phyloP scores from a whole-genome alignment of 176 grass and related monocot genomes.

The Phoenix roebelenii region DNA sequence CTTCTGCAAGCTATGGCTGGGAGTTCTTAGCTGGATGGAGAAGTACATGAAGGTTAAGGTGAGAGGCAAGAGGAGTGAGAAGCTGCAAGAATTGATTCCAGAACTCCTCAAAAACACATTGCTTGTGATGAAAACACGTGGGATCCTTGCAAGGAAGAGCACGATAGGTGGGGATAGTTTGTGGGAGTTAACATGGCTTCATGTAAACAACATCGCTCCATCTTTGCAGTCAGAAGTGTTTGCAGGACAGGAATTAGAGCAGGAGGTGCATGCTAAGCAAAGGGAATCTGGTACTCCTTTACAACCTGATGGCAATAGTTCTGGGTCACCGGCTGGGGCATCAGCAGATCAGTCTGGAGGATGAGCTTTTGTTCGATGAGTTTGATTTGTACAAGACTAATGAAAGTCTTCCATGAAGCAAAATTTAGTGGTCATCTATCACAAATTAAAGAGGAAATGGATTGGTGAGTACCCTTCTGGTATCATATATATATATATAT shows the following conservation, averaged over 20 bases:
- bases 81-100: constrained; percentile 84
- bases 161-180: constrained; percentile 40
- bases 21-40: constrained; percentile 73
- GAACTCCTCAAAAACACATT: constrained; percentile 90
- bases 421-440: no score
- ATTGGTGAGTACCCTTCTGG: no score
- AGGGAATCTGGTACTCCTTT: background rate
- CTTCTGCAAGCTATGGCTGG: constrained; percentile 76
- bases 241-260: constrained; percentile 32
- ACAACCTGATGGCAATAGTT: constrained; percentile 8
- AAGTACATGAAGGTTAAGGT: constrained; percentile 74
- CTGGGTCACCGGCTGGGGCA: background rate
- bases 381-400: no score
- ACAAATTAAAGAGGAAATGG: no score
- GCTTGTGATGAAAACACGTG: constrained; percentile 80
- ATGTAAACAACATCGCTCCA: constrained; percentile 59
- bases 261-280: no score
- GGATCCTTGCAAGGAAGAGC: constrained; percentile 39
- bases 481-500: no score
- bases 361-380: no score
- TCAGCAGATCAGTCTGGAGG: background rate
- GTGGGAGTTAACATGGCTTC: constrained; percentile 75
- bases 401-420: no score
- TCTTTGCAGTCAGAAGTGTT: constrained; percentile 61
- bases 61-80: constrained; percentile 78